These are phyloP conservation scores for Stylosanthes scabra DNA, from an alignment of 331 rosid species.

Conservation along the genomic window DNA sequence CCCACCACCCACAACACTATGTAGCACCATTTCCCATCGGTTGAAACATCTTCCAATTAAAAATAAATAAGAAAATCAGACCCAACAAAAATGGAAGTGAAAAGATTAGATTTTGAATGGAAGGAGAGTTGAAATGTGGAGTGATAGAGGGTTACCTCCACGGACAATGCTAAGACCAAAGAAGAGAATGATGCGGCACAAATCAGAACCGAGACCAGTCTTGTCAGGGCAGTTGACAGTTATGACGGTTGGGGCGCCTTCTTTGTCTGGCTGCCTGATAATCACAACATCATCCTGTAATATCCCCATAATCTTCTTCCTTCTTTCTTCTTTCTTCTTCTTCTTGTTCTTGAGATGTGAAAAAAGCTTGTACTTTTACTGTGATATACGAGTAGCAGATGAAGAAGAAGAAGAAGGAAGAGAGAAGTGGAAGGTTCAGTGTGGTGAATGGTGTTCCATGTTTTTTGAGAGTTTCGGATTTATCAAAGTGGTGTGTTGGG, in stretches of 20 bases:
- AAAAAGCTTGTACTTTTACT: background rate
- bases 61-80: constrained; percentile 11
- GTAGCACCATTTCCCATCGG: constrained; percentile 99
- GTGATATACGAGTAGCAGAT: constrained; percentile 9
- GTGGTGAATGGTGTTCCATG: too few relatives aligned
- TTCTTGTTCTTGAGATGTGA: constrained; percentile 8
- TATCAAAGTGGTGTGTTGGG: too few relatives aligned
- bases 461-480: too few relatives aligned
- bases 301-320: constrained; percentile 64
- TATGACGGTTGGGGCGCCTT: constrained; percentile 69
- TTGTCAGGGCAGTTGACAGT: constrained; percentile 97
- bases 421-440: background rate
- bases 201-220: constrained; percentile 88
- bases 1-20: constrained; percentile 90
- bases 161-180: constrained; percentile 89
- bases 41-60: constrained; percentile 73
- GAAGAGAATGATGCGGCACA: constrained; percentile 94
- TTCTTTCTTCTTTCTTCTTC: background rate
- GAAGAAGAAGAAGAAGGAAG: too few relatives aligned
- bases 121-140: background rate
- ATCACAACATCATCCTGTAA: constrained; percentile 82
- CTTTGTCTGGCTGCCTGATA: constrained; percentile 61
- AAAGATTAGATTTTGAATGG: background rate
- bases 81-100: constrained; percentile 16
- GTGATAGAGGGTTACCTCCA: constrained; percentile 63